Base-by-base conservation (phyloP, 768 basidiomycete genomes). In the Tulasnella sp. region DNA sequence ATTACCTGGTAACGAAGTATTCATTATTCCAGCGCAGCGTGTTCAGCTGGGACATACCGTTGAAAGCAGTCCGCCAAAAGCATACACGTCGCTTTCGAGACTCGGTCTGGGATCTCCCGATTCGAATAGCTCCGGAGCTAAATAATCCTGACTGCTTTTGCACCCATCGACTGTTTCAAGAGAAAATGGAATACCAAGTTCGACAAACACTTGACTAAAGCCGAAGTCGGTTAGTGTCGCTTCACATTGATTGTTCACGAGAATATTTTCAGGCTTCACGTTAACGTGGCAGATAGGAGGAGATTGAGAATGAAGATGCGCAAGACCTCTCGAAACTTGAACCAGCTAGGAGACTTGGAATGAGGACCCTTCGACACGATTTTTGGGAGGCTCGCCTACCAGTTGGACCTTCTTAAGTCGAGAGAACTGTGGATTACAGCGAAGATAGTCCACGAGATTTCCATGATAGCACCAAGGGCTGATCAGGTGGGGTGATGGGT, bases 121-220 rank as follows among this genome's bases (percentile, higher is more conserved):
- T 46, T 40, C 24, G 21, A 71, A 62, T n/a, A 78, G 77, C 36
- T 78, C 77, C 18, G 77, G 77, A 9, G 77, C 77, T 21, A 78
- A 46, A 36, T 68, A 78, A 8, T 34, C 27, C 0, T 3, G 62
- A 2, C 31, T 14, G 31, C 31, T 71, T 4, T 71, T 36, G 31
- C 24, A 40, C 62, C 8, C 77, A 34, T 24, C 9, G 7, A 8
- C 3, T n/a, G n/a, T n/a, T n/a, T n/a, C n/a, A n/a, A n/a, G n/a
- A n/a, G n/a, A n/a, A n/a, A n/a, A n/a, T n/a, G n/a, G n/a, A n/a
- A n/a, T n/a, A n/a, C 31, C 72, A n/a, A 44, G 38, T 74, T 74
- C 72, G 16, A 39, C n/a, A 8, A 36, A 24, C 3, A 74, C n/a
- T 18, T 36, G 72, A 39, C 72, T 36, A n/a, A 74, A 34, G 3